Conservation (phyloP, 768 basidiomycete genomes). For the Leccinellum luteum region DNA sequence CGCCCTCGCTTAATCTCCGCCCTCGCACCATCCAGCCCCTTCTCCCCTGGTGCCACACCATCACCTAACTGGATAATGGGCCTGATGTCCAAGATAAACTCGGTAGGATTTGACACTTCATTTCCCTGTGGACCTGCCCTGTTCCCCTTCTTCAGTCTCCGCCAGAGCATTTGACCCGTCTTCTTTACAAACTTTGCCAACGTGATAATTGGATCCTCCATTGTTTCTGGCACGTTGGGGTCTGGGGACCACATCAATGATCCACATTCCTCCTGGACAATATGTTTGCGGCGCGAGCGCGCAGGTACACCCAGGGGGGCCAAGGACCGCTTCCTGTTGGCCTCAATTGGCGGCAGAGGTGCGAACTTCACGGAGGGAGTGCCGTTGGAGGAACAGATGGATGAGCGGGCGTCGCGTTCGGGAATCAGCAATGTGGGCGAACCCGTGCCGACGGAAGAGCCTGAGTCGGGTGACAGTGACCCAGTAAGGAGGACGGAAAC, state of each 20-base stretch:
- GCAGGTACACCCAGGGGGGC: conserved; percentile 57
- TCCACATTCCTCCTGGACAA: conserved; percentile 18
- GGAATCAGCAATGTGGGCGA: conserved; percentile 12
- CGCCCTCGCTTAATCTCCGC: conserved; percentile 12
- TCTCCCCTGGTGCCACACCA: conserved; percentile 1
- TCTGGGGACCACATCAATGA: conserved; percentile 21
- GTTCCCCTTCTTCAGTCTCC: conserved; percentile 42
- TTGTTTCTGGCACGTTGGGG: conserved; percentile 22
- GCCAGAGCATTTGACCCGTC: conserved; percentile 41
- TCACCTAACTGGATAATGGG: conserved; percentile 23
- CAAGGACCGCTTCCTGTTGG: conserved; percentile 46
- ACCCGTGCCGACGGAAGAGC: conserved; percentile 13
- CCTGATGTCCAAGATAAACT: conserved; percentile 21
- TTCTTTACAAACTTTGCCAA: conserved; percentile 53
- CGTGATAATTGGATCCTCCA: conserved; percentile 47
- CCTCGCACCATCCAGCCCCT: not conserved
- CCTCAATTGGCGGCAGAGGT: conserved; percentile 36
- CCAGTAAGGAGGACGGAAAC: conserved; percentile 10
- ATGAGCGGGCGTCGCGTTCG: conserved; percentile 14
- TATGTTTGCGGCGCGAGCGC: conserved; percentile 27
- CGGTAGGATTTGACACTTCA: conserved; percentile 2
- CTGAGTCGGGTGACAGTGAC: conserved; percentile 16
- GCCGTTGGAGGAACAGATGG: conserved; percentile 13
- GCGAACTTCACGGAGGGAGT: conserved; percentile 37
- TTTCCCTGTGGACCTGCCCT: conserved; percentile 10